Conservation (phyloP, 306 rosid species). For the Prunus mira region DNA sequence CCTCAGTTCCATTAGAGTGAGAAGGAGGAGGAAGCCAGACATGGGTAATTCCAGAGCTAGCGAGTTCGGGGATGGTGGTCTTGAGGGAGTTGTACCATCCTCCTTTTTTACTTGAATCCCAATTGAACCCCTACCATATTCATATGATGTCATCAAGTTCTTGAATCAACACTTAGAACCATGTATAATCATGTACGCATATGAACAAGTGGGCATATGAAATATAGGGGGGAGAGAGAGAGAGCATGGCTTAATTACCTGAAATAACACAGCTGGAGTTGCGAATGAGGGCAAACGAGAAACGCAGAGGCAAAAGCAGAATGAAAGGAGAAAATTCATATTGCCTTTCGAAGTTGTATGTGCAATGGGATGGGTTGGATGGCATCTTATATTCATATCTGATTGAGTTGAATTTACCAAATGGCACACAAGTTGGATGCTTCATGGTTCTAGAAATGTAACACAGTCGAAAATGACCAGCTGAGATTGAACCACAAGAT, state of each 20-base stretch:
- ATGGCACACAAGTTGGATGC: background rate
- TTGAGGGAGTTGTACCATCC: conserved; percentile 74
- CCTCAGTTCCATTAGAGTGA: conserved; percentile 51
- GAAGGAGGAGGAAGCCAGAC: conserved; percentile 96
- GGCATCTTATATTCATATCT: background rate
- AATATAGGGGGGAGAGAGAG: background rate
- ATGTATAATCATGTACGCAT: no score
- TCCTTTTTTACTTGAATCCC: conserved; percentile 71
- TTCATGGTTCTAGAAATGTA: no score
- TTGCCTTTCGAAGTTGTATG: background rate
- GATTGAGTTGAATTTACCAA: background rate
- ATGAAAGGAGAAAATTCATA: conserved; percentile 28
- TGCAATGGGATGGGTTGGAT: background rate
- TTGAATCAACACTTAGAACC: no score
- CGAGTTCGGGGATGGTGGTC: conserved; percentile 52
- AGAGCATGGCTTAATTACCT: conserved; percentile 31
- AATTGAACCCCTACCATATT: conserved; percentile 65
- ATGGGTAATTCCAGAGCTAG: conserved; percentile 61
- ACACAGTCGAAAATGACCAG: background rate
- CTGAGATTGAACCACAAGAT: background rate
- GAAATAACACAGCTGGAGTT: conserved; percentile 56
- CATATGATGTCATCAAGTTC: background rate
- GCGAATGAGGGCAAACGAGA: conserved; percentile 37
- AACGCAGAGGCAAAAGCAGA: conserved; percentile 34
- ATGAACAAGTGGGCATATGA: no score